Percentiles rank a stretch among this genome's conserved stretches.
Evolutionary conservation across 352 stramenopile species (phyloP).

Genomic region (Pythium periplocum): DNA sequence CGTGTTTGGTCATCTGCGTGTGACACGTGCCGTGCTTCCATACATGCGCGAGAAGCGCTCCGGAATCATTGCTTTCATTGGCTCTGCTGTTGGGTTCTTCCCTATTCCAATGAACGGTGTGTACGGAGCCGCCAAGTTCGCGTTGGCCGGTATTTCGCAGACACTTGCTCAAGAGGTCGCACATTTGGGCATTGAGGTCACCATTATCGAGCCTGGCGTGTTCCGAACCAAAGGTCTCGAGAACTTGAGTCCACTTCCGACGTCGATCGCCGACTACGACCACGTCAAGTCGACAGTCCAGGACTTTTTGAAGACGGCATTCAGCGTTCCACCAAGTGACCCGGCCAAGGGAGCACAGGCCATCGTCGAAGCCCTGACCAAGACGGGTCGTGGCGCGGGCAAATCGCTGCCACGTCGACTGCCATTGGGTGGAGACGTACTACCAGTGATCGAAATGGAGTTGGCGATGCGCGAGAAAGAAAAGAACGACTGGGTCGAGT

Average conservation of each 20-base stretch:
- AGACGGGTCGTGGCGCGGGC: conserved; percentile 16
- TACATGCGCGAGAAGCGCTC: conserved; percentile 29
- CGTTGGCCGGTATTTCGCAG: conserved; percentile 28
- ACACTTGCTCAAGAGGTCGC: conserved; percentile 25
- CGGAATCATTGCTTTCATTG: conserved; percentile 40
- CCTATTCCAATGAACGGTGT: conserved; percentile 22
- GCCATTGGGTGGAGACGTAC: neutral
- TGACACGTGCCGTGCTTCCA: conserved; percentile 29
- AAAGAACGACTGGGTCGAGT: conserved; percentile 1
- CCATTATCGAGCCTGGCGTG: conserved; percentile 2
- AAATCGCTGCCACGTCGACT: conserved; percentile 13
- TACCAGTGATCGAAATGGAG: neutral
- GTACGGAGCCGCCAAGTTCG: conserved; percentile 38
- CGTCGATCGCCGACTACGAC: neutral
- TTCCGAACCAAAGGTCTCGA: conserved; percentile 4
- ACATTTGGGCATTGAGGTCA: conserved; percentile 23
- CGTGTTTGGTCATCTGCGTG: conserved; percentile 32
- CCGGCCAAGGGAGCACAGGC: conserved; percentile 5
- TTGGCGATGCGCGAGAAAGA: neutral
- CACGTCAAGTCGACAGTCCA: neutral
- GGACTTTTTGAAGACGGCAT: neutral
- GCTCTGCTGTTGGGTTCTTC: conserved; percentile 28
- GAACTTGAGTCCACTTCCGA: neutral
- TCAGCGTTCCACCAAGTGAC: conserved; percentile 2
- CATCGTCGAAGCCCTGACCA: conserved; percentile 24